Evolutionary conservation across 768 basidiomycete species (phyloP).

Genomic region (Kwoniella shandongensis): DNA sequence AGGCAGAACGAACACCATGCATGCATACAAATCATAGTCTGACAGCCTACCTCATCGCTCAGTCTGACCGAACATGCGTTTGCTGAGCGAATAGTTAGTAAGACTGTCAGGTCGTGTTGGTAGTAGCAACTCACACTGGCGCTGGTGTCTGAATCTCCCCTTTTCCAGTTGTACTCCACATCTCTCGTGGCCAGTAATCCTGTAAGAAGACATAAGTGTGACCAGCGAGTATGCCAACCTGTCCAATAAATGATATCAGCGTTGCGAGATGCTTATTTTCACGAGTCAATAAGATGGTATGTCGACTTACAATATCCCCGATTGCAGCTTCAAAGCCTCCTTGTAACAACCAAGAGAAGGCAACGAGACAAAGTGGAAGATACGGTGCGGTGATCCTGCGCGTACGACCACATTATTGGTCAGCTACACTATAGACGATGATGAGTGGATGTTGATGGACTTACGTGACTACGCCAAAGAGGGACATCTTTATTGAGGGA

Average conservation of each 20-base stretch:
- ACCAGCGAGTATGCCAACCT: conserved; percentile 51
- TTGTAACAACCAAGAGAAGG: conserved; percentile 61
- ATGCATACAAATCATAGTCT: conserved; percentile 2
- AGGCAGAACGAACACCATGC: no score
- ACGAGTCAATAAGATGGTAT: not conserved
- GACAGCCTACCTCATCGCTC: conserved; percentile 4
- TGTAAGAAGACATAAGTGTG: conserved; percentile 52
- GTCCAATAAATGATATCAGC: not conserved
- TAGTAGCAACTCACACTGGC: conserved; percentile 34
- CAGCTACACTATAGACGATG: no score
- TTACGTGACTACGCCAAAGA: conserved; percentile 84
- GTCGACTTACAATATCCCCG: conserved; percentile 49
- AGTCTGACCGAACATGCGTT: conserved; percentile 17
- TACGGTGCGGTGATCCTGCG: conserved; percentile 82
- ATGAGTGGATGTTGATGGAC: conserved; percentile 4
- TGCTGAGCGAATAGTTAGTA: conserved; percentile 1
- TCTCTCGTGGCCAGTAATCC: conserved; percentile 52
- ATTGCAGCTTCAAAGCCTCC: conserved; percentile 48
- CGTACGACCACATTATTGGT: not conserved
- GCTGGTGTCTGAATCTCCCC: conserved; percentile 39
- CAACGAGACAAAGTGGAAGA: conserved; percentile 86
- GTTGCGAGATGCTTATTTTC: not conserved
- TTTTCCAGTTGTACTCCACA: conserved; percentile 48
- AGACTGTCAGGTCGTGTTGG: not conserved
- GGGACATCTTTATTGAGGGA: conserved; percentile 89